Evolutionary conservation across 805 yeast species (phyloP), one percentile per base, ranked within the genome.

Genomic region (Myxozyma sirexii): DNA sequence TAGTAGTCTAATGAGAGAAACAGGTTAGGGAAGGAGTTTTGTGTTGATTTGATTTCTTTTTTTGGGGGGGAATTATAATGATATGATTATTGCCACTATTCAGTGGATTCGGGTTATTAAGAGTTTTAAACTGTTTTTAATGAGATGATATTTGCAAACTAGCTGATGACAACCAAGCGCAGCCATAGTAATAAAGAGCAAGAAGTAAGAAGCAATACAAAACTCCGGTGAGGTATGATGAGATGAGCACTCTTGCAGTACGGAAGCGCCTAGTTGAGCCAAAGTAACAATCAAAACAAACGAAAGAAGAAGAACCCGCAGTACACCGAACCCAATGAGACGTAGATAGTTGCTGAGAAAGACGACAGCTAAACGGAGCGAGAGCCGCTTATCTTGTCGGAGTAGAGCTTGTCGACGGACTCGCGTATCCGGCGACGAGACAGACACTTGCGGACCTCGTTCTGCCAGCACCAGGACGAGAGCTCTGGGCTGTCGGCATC

Each of bases 401-500:
- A 6, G 23, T 37, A 39, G n/a, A 59, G 15, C 33, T 45, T 56
- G 38, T 60, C 58, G 10, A 60, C 19, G 23, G 37, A 43, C 38
- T 61, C 64, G 7, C 65, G 56, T 24, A 61, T 26, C 31, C 37
- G 43, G 17, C 64, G 59, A 10, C 65, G 58, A 13, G 57, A 43
- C 13, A 61, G 44, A 43, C 57, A 61, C 39, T 61, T 61, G 24
- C 60, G 64, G 23, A 61, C 64, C 23, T 61, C 65, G 42, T 59
- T 54, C 19, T 45, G 47, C 65, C 65, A 61, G 56, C 64, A 56
- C 63, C 63, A 60, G 5, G 53, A n/a, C n/a, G n/a, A 31, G 2
- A 49, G 26, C 21, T 55, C 55, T 8, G 12, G 24, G 37, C 26
- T 38, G 10, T 50, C 54, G 12, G 10, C 17, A 29, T 7, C 23